A percentile compares a stretch with the other conserved stretches of the same genome.
Conservation (phyloP, 208 protist species). For the Trypanosoma mega region DNA sequence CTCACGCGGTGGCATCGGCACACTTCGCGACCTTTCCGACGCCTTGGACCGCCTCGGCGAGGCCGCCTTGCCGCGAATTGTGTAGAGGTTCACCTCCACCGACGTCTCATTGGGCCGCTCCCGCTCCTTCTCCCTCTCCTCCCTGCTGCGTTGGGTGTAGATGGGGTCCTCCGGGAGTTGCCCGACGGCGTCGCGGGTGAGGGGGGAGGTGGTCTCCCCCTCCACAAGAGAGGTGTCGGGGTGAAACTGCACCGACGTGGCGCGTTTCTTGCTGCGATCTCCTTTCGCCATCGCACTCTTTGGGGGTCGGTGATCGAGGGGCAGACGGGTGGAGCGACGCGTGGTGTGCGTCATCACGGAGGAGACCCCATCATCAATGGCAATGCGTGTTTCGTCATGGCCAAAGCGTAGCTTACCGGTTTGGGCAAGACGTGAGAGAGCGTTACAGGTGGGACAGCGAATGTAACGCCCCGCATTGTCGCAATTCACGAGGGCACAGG, state of each 20-base stretch:
- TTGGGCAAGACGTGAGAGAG: constrained; percentile 77
- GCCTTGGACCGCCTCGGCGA: constrained; percentile 5
- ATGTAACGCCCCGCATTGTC: constrained; percentile 75
- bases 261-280: constrained; percentile 38
- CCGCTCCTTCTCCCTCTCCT: background rate
- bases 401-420: constrained; percentile 46
- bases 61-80: constrained; percentile 11
- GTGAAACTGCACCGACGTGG: constrained; percentile 66
- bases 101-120: constrained; percentile 1
- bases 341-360: constrained; percentile 50
- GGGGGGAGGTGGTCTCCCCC: constrained; percentile 29
- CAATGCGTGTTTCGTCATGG: constrained; percentile 30
- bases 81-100: no score
- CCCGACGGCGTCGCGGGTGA: constrained; percentile 61
- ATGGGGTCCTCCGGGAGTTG: constrained; percentile 53
- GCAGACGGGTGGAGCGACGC: constrained; percentile 12
- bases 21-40: constrained; percentile 40
- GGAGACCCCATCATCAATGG: constrained; percentile 76
- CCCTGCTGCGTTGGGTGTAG: constrained; percentile 8
- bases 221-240: constrained; percentile 16
- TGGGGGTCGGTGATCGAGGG: background rate
- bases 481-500: constrained; percentile 84
- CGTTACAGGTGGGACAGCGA: constrained; percentile 69
- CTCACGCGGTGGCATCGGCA: constrained; percentile 30
- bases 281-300: constrained; percentile 43